These are phyloP conservation scores for Pleurotus cornucopiae DNA, from an alignment of 768 basidiomycete genomes.

Conservation along the genomic window DNA sequence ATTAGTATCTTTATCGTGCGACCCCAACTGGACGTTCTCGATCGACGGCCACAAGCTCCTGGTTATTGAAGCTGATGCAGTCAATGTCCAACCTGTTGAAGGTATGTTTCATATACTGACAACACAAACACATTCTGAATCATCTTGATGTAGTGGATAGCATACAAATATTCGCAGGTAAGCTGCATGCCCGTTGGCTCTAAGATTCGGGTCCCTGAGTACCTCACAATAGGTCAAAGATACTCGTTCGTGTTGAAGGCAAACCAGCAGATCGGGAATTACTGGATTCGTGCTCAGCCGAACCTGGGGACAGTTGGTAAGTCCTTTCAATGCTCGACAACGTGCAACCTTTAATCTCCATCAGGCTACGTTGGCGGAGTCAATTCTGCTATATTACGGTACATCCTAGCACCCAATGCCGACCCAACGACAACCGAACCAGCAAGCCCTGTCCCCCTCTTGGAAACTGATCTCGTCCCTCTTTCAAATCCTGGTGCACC, in stretches of 20 bases:
- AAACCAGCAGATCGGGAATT: conserved; percentile 35
- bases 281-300: conserved; percentile 34
- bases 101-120: conserved; percentile 14
- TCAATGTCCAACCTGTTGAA: conserved; percentile 18
- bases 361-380: conserved; percentile 24
- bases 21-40: conserved; percentile 24
- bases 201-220: too few relatives aligned
- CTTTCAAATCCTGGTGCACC: conserved; percentile 22
- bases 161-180: conserved; percentile 31
- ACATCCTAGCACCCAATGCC: conserved; percentile 22
- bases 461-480: conserved; percentile 27
- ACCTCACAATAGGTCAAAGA: conserved; percentile 24
- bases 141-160: conserved; percentile 27
- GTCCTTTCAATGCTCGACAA: conserved; percentile 14
- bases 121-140: too few relatives aligned
- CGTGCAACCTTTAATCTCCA: conserved; percentile 10
- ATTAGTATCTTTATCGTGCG: conserved; percentile 33
- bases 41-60: conserved; percentile 22
- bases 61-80: conserved; percentile 30
- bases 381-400: conserved; percentile 40
- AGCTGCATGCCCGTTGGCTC: conserved; percentile 13
- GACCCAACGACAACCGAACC: conserved; percentile 24
- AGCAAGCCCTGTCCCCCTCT: conserved; percentile 16
- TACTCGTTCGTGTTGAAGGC: conserved; percentile 39
- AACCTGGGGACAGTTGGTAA: conserved; percentile 8